Percentiles rank a stretch among this genome's conserved stretches.
phyloP scores from a whole-genome alignment of 2,329 filamentous ascomycete genomes.

The Fusarium decemcellulare region DNA sequence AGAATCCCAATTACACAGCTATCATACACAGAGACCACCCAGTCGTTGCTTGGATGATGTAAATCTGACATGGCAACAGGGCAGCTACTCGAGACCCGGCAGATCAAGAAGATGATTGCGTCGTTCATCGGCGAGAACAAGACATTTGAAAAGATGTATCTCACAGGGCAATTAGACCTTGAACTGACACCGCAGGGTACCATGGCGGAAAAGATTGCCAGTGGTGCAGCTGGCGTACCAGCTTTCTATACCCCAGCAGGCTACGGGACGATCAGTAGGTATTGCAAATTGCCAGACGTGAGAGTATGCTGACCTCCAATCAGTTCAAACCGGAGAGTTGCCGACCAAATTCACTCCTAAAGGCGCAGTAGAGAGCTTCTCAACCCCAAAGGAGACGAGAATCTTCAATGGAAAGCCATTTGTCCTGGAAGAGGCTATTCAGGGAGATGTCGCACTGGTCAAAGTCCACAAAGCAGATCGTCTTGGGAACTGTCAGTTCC shows the following conservation, averaged over 20 bases:
- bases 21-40: too few species aligned
- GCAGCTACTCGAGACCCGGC: conserved; percentile 56
- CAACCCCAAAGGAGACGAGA: conserved; percentile 86
- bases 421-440: conserved; percentile 88
- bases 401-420: conserved; percentile 91
- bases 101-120: conserved; percentile 91
- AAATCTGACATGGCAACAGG: background rate
- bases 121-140: conserved; percentile 96
- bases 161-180: conserved; percentile 86
- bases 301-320: background rate
- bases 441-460: conserved; percentile 90
- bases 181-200: conserved; percentile 93
- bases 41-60: too few species aligned
- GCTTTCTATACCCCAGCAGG: conserved; percentile 93
- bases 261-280: conserved; percentile 76
- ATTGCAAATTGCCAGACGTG: background rate
- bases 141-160: conserved; percentile 89
- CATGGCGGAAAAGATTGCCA: conserved; percentile 86
- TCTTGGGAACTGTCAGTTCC: conserved; percentile 90
- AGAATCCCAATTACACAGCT: too few species aligned
- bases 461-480: conserved; percentile 93
- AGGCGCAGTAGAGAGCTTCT: conserved; percentile 77
- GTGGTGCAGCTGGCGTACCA: conserved; percentile 88
- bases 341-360: conserved; percentile 82
- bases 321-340: conserved; percentile 87